Percentiles rank a stretch among this genome's conserved stretches.
These are phyloP conservation scores for Starmerella scarabaei DNA, from an alignment of 805 yeast species.

Conservation along the genomic window DNA sequence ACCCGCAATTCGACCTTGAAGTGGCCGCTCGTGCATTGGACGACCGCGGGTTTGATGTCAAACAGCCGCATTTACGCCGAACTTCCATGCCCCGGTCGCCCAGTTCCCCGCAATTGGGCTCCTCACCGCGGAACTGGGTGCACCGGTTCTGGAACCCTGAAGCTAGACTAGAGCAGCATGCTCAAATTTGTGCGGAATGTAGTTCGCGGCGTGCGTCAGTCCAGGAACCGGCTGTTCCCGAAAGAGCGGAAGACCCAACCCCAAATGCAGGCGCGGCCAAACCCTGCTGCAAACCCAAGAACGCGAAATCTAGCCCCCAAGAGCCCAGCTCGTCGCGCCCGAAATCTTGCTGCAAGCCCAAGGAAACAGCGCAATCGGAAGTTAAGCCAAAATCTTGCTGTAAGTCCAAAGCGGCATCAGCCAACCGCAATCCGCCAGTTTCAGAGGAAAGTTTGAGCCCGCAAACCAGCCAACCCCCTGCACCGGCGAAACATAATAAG, in stretches of 20 bases:
- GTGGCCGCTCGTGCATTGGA: constrained; percentile 15
- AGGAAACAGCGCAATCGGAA: too few relatives aligned
- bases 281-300: neutral
- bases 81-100: neutral
- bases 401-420: too few relatives aligned
- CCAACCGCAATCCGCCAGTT: constrained; percentile 12
- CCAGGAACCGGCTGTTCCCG: neutral
- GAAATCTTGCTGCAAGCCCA: too few relatives aligned
- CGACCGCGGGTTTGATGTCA: constrained; percentile 23
- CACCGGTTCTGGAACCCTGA: neutral
- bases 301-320: neutral
- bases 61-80: too few relatives aligned
- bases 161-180: constrained; percentile 12
- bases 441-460: constrained; percentile 22
- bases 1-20: constrained; percentile 11
- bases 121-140: too few relatives aligned
- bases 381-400: too few relatives aligned
- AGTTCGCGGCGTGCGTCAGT: neutral
- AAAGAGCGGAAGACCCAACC: too few relatives aligned
- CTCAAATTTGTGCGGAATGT: constrained; percentile 17
- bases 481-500: neutral
- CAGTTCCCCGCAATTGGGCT: neutral
- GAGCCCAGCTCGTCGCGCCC: neutral
- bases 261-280: too few relatives aligned
- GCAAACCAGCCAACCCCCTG: constrained; percentile 16